Evolutionary conservation across 2,329 filamentous ascomycete genomes (phyloP).

Genomic region (Madurella fahalii): DNA sequence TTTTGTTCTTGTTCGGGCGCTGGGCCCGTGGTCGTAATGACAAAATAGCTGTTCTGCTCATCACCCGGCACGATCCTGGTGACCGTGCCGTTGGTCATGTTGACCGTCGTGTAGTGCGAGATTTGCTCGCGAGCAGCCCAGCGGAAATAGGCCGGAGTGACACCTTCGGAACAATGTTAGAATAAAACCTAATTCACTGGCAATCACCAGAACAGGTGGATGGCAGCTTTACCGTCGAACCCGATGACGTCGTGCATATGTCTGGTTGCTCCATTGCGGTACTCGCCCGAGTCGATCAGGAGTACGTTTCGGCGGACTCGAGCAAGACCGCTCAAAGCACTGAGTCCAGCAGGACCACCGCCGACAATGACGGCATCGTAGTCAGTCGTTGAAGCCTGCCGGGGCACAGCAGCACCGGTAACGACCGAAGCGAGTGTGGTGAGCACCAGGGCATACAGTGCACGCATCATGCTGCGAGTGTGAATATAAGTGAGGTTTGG

Average conservation of each 20-base stretch:
- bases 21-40: slow-evolving; percentile 34
- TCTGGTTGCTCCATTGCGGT: slow-evolving; percentile 53
- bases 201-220: not conserved
- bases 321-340: slow-evolving; percentile 52
- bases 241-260: slow-evolving; percentile 60
- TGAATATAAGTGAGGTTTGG: too few species aligned
- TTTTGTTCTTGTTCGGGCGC: slow-evolving; percentile 25
- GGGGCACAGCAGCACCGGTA: slow-evolving; percentile 7
- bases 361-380: slow-evolving; percentile 57
- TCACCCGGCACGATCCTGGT: slow-evolving; percentile 37
- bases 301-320: slow-evolving; percentile 53
- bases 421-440: not conserved
- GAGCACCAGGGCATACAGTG: not conserved
- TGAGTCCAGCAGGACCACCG: slow-evolving; percentile 54
- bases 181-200: not conserved
- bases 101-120: slow-evolving; percentile 45
- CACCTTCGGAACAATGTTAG: slow-evolving; percentile 36
- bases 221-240: slow-evolving; percentile 47
- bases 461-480: not conserved
- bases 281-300: slow-evolving; percentile 55
- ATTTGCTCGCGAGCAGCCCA: slow-evolving; percentile 51
- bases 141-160: slow-evolving; percentile 52
- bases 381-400: slow-evolving; percentile 2
- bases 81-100: slow-evolving; percentile 51
- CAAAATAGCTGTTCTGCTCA: slow-evolving; percentile 42